A percentile compares a stretch with the other conserved stretches of the same genome.
phyloP scores from a whole-genome alignment of 78 protist species.

The Tieghemostelium lacteum region DNA sequence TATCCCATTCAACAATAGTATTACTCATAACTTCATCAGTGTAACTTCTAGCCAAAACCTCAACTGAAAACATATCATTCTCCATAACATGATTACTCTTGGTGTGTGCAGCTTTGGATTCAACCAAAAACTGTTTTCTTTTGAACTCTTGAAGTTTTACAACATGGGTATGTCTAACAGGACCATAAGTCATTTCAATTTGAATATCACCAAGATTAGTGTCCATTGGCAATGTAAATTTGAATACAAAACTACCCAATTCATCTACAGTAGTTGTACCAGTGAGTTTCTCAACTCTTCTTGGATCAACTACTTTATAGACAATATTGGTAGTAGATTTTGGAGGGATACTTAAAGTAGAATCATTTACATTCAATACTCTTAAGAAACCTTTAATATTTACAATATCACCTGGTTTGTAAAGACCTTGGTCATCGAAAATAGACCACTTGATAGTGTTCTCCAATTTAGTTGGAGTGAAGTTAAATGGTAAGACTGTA shows the following conservation, averaged over 20 bases:
- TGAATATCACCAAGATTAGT: slow-evolving; percentile 4
- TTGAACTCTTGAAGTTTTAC: slow-evolving; percentile 14
- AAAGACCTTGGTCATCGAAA: not conserved
- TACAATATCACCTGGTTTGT: slow-evolving; percentile 49
- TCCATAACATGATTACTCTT: not conserved
- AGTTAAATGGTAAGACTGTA: not conserved
- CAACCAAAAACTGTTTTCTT: slow-evolving; percentile 16
- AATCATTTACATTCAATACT: not conserved
- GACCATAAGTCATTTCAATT: not conserved
- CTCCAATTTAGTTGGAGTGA: not conserved
- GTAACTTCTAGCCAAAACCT: slow-evolving; percentile 8
- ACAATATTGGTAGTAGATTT: not conserved
- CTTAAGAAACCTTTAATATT: slow-evolving; percentile 24
- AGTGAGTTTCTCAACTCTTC: slow-evolving; percentile 8
- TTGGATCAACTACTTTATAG: not conserved
- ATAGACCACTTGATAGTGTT: too few species aligned
- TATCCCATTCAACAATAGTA: slow-evolving; percentile 41
- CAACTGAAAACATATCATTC: slow-evolving; percentile 15
- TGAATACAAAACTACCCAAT: slow-evolving; percentile 3
- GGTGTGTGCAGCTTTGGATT: not conserved
- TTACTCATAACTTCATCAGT: slow-evolving; percentile 28
- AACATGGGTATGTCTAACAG: not conserved
- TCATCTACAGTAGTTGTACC: not conserved
- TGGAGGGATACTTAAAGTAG: not conserved
- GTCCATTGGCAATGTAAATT: not conserved